phyloP scores from a whole-genome alignment of 495 filamentous ascomycete genomes.

The Aspergillus leporis region DNA sequence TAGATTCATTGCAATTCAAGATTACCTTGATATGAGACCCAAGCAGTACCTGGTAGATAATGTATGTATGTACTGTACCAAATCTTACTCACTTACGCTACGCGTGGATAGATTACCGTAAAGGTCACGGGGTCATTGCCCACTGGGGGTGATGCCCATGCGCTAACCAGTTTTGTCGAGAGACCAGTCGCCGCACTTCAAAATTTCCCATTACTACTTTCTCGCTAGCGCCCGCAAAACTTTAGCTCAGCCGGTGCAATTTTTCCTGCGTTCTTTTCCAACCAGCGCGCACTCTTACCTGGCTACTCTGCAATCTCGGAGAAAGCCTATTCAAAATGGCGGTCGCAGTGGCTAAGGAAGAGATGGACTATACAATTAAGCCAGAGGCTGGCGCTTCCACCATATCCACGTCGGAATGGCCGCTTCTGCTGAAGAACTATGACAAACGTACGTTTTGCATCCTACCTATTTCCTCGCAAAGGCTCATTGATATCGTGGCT shows the following conservation, averaged over 20 bases:
- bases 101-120: neutral
- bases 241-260: conserved; percentile 26
- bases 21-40: neutral
- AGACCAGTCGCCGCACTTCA: conserved; percentile 27
- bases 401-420: conserved; percentile 79
- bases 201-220: conserved; percentile 30
- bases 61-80: neutral
- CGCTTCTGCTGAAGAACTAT: conserved; percentile 90
- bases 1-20: neutral
- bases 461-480: conserved; percentile 2
- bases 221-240: conserved; percentile 30
- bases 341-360: conserved; percentile 63
- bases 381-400: conserved; percentile 71
- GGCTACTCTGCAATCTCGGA: conserved; percentile 26
- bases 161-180: conserved; percentile 24
- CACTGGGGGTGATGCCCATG: conserved; percentile 5
- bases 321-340: conserved; percentile 46
- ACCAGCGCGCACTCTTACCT: conserved; percentile 14
- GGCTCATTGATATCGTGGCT: conserved; percentile 1
- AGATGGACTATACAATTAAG: conserved; percentile 82
- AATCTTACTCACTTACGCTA: neutral
- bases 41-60: neutral
- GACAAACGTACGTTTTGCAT: conserved; percentile 62
- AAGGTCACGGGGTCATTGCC: neutral
- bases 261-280: conserved; percentile 22